These are phyloP conservation scores for Podospora pseudoanserina DNA, from an alignment of 495 filamentous ascomycete genomes.

Conservation along the genomic window DNA sequence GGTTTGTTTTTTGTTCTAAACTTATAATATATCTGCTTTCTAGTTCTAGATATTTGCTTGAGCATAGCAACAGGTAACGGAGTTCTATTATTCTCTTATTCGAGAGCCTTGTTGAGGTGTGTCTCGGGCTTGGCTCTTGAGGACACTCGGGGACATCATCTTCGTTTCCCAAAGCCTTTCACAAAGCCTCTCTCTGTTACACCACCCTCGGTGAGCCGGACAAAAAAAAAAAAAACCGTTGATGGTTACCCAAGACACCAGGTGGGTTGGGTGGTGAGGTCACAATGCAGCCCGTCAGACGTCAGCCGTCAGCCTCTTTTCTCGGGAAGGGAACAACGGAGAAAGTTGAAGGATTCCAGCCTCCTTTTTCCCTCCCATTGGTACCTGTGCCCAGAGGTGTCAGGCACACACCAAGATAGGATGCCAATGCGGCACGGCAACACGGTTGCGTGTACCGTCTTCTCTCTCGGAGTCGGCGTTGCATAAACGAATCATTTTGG, in stretches of 20 bases:
- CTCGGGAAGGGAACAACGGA: background rate
- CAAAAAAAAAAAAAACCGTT: background rate
- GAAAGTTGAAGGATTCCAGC: background rate
- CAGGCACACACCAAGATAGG: background rate
- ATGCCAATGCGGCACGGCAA: background rate
- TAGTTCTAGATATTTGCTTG: background rate
- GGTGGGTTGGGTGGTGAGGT: background rate
- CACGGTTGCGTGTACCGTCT: background rate
- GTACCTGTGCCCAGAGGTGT: background rate
- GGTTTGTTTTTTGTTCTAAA: background rate
- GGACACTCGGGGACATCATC: background rate
- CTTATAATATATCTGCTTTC: background rate
- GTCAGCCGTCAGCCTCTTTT: too few relatives aligned
- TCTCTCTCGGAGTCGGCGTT: background rate
- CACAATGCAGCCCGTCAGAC: background rate
- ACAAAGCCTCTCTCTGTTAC: background rate
- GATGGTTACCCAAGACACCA: background rate
- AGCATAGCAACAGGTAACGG: background rate
- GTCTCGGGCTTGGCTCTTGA: background rate
- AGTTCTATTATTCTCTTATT: too few relatives aligned
- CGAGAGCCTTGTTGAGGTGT: too few relatives aligned
- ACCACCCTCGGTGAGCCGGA: background rate
- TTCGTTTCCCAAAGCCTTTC: background rate
- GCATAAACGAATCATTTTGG: background rate
- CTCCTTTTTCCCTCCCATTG: background rate